These are phyloP conservation scores for Taphrina betulina DNA, from an alignment of 1,139 yeast species.

Conservation along the genomic window DNA sequence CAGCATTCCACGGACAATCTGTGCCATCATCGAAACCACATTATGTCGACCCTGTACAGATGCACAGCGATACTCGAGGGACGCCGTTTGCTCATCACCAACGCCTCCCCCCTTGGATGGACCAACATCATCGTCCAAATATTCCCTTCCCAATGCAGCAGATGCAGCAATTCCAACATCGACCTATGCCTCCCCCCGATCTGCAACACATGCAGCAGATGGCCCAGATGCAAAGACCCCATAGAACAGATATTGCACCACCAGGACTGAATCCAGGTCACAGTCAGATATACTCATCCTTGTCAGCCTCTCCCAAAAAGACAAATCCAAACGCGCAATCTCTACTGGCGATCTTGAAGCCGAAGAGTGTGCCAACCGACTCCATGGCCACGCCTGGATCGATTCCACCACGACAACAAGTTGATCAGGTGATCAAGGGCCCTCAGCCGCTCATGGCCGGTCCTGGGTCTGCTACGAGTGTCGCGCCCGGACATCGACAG, in stretches of 20 bases:
- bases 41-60: neutral
- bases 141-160: neutral
- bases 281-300: too few species aligned
- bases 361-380: too few species aligned
- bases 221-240: too few species aligned
- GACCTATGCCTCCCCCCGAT: constrained; percentile 12
- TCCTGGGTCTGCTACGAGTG: neutral
- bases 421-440: neutral
- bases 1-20: too few species aligned
- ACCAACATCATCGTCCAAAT: neutral
- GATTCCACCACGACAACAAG: neutral
- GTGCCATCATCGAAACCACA: too few species aligned
- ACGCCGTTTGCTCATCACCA: neutral
- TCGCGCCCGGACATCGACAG: too few species aligned
- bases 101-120: constrained; percentile 1
- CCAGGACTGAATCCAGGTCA: too few species aligned
- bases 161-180: neutral
- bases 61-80: neutral
- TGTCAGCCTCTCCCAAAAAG: constrained; percentile 3
- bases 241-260: constrained; percentile 2
- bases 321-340: constrained; percentile 24
- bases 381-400: neutral
- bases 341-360: constrained; percentile 20
- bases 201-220: neutral
- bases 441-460: neutral